Percentiles rank a stretch among this genome's conserved stretches.
Conservation (phyloP, 176 grass and related monocot species). For the Avena eriantha region DNA sequence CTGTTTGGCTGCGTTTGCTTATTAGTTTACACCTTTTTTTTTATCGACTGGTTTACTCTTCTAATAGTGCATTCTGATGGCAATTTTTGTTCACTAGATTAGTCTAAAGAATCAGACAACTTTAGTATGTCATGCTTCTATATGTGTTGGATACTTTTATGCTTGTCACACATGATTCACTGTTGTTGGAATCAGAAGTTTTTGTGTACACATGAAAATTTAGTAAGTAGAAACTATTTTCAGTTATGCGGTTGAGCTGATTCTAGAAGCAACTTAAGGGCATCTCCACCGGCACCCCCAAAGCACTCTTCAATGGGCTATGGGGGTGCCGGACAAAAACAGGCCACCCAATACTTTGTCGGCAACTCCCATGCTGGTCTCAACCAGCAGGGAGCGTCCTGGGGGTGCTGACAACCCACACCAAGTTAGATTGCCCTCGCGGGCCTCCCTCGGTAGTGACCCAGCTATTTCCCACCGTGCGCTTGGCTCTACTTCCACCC, state of each 20-base stretch:
- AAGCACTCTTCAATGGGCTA: too few species aligned
- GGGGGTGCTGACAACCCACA: too few species aligned
- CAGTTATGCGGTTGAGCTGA: background rate
- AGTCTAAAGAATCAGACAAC: too few species aligned
- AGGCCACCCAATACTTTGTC: too few species aligned
- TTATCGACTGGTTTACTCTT: background rate
- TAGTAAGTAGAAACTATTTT: constrained; percentile 11
- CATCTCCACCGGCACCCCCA: too few species aligned
- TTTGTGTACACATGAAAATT: background rate
- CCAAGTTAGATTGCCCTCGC: too few species aligned
- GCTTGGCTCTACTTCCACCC: background rate
- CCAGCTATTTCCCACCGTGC: too few species aligned
- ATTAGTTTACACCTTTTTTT: background rate
- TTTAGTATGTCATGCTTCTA: too few species aligned
- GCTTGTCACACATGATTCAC: background rate
- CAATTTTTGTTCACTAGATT: background rate
- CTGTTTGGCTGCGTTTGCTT: background rate
- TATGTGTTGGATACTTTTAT: background rate
- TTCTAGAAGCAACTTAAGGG: background rate
- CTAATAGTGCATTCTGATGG: background rate
- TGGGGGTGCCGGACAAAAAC: too few species aligned
- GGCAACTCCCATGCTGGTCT: too few species aligned
- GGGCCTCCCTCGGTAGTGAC: too few species aligned
- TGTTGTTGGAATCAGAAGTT: background rate
- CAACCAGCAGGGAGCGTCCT: too few species aligned